Base-by-base conservation (phyloP, 495 filamentous ascomycete genomes). In the Pyrenopolyporus hunteri region DNA sequence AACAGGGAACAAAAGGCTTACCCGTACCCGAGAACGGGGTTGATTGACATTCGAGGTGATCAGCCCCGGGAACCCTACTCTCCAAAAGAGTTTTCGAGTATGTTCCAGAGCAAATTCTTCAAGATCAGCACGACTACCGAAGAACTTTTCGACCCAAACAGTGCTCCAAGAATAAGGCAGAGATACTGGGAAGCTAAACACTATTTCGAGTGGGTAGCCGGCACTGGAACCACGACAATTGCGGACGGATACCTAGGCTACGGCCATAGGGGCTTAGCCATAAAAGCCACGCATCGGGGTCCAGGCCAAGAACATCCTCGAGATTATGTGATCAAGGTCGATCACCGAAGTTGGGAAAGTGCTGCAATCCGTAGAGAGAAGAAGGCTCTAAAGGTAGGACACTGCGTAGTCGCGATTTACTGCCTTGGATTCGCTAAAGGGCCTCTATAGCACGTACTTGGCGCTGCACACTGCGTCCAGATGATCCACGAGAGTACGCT, bases 381-480 rank as follows among this genome's bases (percentile, higher is more conserved):
- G 20, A 4, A 23, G 14, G 5, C 23, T 31, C 13, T 52, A 31
- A 19, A 33, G 29, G 54, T 58, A 42, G n/a, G n/a, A n/a, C n/a
- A n/a, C n/a, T n/a, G n/a, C 17, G 26, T 35, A 31, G n/a, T 33
- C 6, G n/a, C 14, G 13, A 7, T 22, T 17, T 17, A 9, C 3
- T 40, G 6, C 25, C 10, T 9, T 51, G 13, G 1, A 46, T 19
- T 7, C 40, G 20, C 57, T 60, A 47, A 60, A 16, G 7, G 3
- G n/a, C n/a, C 10, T 16, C 22, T 7, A 14, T 20, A 61, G 58
- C 6, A 28, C 36, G 13, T 63, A 28, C 6, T 9, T 1, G 10
- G 45, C 6, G 64, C 59, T n/a, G 59, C 59, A 8, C 64, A 67
- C 57, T 47, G 29, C 23, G 14, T 67, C 20, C 64, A 59, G 22